phyloP scores from a whole-genome alignment of 2,329 filamentous ascomycete genomes.

The Trichophyton rubrum region DNA sequence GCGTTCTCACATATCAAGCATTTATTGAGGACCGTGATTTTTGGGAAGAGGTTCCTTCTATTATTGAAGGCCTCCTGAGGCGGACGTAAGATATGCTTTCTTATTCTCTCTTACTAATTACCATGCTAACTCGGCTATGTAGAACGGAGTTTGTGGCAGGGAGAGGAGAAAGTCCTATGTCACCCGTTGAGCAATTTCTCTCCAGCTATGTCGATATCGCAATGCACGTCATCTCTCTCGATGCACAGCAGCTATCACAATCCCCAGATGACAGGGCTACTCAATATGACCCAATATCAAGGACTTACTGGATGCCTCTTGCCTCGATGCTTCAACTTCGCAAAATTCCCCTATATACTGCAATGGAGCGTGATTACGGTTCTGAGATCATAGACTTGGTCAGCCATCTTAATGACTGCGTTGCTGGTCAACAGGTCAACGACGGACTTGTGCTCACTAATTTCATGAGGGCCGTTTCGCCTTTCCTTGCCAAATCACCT shows the following conservation, averaged over 20 bases:
- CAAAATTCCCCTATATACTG: constrained; percentile 27
- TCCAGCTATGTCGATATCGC: constrained; percentile 29
- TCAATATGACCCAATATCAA: constrained; percentile 22
- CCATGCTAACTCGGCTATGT: background rate
- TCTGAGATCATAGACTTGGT: constrained; percentile 20
- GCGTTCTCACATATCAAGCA: constrained; percentile 24
- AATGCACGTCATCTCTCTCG: constrained; percentile 31
- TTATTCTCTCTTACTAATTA: background rate
- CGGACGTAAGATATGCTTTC: constrained; percentile 23
- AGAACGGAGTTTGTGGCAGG: constrained; percentile 24
- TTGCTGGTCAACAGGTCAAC: constrained; percentile 20
- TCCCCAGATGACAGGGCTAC: constrained; percentile 20
- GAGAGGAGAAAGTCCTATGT: constrained; percentile 20
- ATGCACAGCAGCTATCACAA: constrained; percentile 24
- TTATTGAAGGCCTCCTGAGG: constrained; percentile 31
- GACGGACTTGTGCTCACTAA: constrained; percentile 19
- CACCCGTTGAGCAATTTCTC: constrained; percentile 32
- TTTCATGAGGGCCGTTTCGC: constrained; percentile 20
- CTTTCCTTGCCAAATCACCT: constrained; percentile 21
- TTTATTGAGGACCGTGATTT: constrained; percentile 32
- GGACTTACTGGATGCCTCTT: constrained; percentile 25
- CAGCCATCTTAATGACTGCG: constrained; percentile 20
- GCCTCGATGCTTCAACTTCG: constrained; percentile 25
- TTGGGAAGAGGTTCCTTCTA: constrained; percentile 32
- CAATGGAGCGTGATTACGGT: constrained; percentile 22